phyloP scores from a whole-genome alignment of 2,329 filamentous ascomycete species.

The Acrocalymma vagum region DNA sequence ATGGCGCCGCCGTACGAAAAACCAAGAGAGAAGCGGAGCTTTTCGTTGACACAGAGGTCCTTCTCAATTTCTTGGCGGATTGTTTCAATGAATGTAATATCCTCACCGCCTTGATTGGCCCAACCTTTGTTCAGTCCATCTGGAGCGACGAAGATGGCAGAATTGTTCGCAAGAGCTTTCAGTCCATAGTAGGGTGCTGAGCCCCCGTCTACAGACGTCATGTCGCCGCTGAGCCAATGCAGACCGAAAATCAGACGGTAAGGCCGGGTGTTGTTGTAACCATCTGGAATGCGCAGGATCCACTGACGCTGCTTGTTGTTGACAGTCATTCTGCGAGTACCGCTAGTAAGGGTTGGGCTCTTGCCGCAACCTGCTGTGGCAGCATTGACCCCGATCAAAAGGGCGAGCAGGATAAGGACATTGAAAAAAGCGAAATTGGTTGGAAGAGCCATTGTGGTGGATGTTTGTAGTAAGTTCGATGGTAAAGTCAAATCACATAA shows the following conservation, averaged over 20 bases:
- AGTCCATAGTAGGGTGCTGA: conserved; percentile 52
- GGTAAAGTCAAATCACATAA: no score
- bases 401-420: conserved; percentile 12
- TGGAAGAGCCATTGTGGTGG: conserved; percentile 15
- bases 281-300: conserved; percentile 40
- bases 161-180: conserved; percentile 42
- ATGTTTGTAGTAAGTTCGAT: no score
- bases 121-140: conserved; percentile 52
- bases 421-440: conserved; percentile 13
- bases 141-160: conserved; percentile 55
- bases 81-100: conserved; percentile 51
- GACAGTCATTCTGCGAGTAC: conserved; percentile 27
- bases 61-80: conserved; percentile 50
- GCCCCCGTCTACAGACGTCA: conserved; percentile 42
- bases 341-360: conserved; percentile 16
- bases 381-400: conserved; percentile 11
- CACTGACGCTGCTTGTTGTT: conserved; percentile 23
- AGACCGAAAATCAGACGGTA: conserved; percentile 55
- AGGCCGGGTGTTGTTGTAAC: conserved; percentile 50
- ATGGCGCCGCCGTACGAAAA: conserved; percentile 58
- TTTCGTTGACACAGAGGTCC: conserved; percentile 54
- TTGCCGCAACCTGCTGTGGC: conserved; percentile 24
- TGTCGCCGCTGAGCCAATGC: conserved; percentile 53
- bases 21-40: conserved; percentile 54
- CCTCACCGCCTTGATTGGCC: conserved; percentile 54